A percentile compares a stretch with the other conserved stretches of the same genome.
phyloP scores from a whole-genome alignment of 169 alveolate species.

The Plasmodium coatneyi region DNA sequence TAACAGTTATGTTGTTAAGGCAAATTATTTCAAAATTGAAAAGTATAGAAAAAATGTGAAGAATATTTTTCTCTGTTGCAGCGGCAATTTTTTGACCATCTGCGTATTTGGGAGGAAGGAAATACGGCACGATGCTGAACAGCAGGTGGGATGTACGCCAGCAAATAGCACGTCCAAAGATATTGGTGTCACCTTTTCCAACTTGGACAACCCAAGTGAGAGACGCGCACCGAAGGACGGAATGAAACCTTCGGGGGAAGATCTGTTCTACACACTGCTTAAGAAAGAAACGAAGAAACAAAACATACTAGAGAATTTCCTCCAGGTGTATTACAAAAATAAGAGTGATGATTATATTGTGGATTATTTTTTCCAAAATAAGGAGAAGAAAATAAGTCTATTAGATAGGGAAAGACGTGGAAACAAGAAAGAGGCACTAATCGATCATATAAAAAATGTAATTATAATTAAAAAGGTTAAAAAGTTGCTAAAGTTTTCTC shows the following conservation, averaged over 20 bases:
- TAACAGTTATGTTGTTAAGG: conserved; percentile 47
- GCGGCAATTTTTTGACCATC: conserved; percentile 43
- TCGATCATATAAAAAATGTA: conserved; percentile 63
- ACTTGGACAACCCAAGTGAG: neutral
- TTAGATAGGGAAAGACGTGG: neutral
- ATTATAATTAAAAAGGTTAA: conserved; percentile 60
- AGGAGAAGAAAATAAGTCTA: conserved; percentile 35
- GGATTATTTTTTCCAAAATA: conserved; percentile 30
- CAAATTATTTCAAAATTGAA: conserved; percentile 65
- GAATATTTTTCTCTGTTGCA: conserved; percentile 68
- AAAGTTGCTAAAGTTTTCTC: conserved; percentile 17
- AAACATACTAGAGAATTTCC: conserved; percentile 36
- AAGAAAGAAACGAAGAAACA: conserved; percentile 43
- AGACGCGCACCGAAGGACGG: neutral
- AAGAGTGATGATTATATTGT: conserved; percentile 53
- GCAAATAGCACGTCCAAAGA: neutral
- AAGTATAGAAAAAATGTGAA: conserved; percentile 65
- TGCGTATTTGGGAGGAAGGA: conserved; percentile 63
- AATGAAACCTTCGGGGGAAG: neutral
- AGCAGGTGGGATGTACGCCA: neutral
- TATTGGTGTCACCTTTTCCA: neutral
- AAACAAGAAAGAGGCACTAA: conserved; percentile 12
- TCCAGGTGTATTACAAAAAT: conserved; percentile 40
- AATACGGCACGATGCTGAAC: neutral
- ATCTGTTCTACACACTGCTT: neutral